Percentiles rank a stretch among this genome's conserved stretches.
These are phyloP conservation scores for Logfia minima DNA, from an alignment of 129 eudicot species.

Conservation along the genomic window DNA sequence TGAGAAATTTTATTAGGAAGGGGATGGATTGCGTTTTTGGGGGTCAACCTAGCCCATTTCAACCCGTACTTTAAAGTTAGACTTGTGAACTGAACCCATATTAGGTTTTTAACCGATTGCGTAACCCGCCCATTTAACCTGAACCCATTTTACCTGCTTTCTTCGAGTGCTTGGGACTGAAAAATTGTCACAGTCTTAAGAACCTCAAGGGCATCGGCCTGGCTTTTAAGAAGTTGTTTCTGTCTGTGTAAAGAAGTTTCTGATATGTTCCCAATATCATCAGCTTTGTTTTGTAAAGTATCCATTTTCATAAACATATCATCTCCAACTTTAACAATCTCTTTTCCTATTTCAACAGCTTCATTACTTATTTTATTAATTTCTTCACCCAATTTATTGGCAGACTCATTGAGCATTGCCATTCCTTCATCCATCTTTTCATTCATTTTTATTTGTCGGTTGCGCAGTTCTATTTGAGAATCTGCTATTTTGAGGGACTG, in stretches of 20 bases:
- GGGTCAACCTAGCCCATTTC: not conserved
- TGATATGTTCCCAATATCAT: constrained; percentile 59
- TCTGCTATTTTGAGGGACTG: constrained; percentile 50
- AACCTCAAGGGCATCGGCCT: constrained; percentile 54
- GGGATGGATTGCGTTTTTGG: not conserved
- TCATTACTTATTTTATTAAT: constrained; percentile 48
- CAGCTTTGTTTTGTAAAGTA: constrained; percentile 61
- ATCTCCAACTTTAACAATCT: constrained; percentile 60
- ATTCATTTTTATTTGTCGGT: constrained; percentile 57
- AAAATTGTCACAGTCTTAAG: constrained; percentile 56
- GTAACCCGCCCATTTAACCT: not conserved
- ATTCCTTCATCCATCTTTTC: constrained; percentile 55
- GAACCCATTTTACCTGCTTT: constrained; percentile 59
- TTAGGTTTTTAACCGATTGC: not conserved
- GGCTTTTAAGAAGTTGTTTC: constrained; percentile 67
- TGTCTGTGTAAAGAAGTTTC: constrained; percentile 62
- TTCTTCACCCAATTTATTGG: constrained; percentile 50
- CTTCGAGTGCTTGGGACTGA: constrained; percentile 73
- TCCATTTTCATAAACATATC: constrained; percentile 57
- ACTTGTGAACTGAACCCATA: not conserved
- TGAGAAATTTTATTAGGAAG: not conserved
- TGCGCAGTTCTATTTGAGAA: constrained; percentile 62
- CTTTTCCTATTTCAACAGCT: constrained; percentile 67
- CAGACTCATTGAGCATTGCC: constrained; percentile 50
- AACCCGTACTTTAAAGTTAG: not conserved